Base-by-base conservation (phyloP, 345 rosid species). In the Turritis glabra region DNA sequence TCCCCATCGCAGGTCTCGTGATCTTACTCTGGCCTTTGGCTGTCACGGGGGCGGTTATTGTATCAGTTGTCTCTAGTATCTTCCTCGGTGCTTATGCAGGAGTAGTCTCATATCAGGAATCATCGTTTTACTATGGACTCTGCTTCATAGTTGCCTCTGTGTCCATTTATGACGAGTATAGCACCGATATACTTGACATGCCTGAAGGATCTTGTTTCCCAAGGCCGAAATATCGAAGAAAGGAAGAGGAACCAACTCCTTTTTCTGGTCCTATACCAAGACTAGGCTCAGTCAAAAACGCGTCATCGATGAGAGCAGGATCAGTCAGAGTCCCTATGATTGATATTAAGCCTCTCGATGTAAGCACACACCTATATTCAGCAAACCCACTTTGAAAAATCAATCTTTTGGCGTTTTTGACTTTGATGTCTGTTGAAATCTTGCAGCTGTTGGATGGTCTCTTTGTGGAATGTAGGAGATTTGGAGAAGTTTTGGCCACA, bases 11-110 rank as follows among this genome's bases (percentile, higher is more conserved):
- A 10, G 98, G 98, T 54, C 98, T 95, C 5, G 94, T 80, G 26
- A 95, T 95, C 78, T 73, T 95, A 76, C 91, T 95, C 21, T 95
- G 99, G 99, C 99, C 98, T 70, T 58, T 90, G 80, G 99, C 98
- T 61, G 99, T 95, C 59, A 79, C 76, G 3, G 99, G 97, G 21
- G 96, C 98, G 3, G 88, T 95, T 29, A 68, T 90, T 83, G 98
- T 81, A 59, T 95, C 99, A 32, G 79, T 85, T 25, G 69, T 81
- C 15, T 84, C 97, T 23, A 88, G 97, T 67, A 67, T 92, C 80
- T 86, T 92, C 79, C 91, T 95, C 8, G 99, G 99, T 57, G 85
- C 87, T 69, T 92, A 89, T 81, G 97, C 99, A 32, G 98, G 86
- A 11, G 88, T 89, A 23, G 71, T 95, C 26, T 90, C 83, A 30